Evolutionary conservation across 2,329 filamentous ascomycete species (phyloP), one percentile per base, ranked within the genome.

Genomic region (Fusarium acutatum): DNA sequence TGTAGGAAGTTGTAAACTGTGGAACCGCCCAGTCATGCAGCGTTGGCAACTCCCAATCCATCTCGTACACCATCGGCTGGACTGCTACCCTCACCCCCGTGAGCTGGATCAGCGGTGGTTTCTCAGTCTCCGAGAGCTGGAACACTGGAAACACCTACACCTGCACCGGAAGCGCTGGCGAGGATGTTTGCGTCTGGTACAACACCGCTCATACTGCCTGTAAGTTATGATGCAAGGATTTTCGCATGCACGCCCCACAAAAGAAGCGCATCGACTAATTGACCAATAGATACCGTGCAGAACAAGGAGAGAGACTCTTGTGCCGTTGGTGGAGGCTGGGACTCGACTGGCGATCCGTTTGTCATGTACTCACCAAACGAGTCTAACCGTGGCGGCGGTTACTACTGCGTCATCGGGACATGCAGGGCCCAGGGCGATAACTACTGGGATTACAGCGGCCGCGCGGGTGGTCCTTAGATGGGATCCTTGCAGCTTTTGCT

Each of bases 391-490:
- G 50, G 50, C 10, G 59, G 59, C 3, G 59, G 59, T 7, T 62
- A 62, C 30, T 62, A 62, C 59, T 58, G 59, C 20, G 50, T 62
- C 15, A 43, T 58, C 20, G 59, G 59, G 10, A 58, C 30, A 24
- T 58, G 59, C 59, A 44, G 59, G 32, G 24, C 59, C 10, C 59
- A 62, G 30, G 50, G 50, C 18, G 59, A 58, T 24, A 35, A 26
- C 15, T 62, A 62, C 40, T 46, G 50, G 59, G 59, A 62, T 41
- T 43, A 62, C 28, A 58, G 50, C 53, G 59, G 59, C 38, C 59
- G 59, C 12, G 24, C 59, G 9, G 59, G 59, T 10, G 38, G 50
- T 17, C 50, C 59, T 52, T 62, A 54, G 30, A 49, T 22, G 18
- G 2, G 22, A 26, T 24, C 35, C 50, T 1, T 54, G 50, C 35